Evolutionary conservation across 768 basidiomycete species (phyloP), one percentile per base, ranked within the genome.

Genomic region (Lactarius deliciosus): DNA sequence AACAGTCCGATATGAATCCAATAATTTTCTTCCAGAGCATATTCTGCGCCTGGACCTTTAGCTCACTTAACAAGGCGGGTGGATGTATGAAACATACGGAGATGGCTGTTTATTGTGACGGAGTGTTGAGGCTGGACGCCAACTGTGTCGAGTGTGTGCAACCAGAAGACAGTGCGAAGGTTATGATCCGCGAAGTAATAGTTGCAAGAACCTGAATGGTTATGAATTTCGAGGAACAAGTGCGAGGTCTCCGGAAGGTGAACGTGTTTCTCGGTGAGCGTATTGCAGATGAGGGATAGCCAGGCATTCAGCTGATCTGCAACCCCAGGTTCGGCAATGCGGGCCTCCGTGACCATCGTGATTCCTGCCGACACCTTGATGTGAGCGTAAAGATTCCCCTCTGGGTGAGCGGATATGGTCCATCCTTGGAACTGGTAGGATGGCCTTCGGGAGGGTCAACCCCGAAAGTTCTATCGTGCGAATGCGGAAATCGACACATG

Each of bases 1-100:
- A 68, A 68, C 62, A 68, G 55, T 16, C 56, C 66, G 5, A 68
- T 58, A 11, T 68, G 66, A 8, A 15, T 54, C 66, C 63, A 68
- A 28, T 68, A 68, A 25, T 68, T 68, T 28, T 68, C 66, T 18
- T 68, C 58, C 34, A 68, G 20, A 18, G 43, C 9, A 36, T 57
- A 32, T 36, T 34, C 56, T 57, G 7, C 1, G n/a, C 11, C 5
- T 18, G 9, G n/a, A 57, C 34, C 2, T 15, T 57, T n/a, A 32
- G 56, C 3, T 20, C 2, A 10, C n/a, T n/a, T 13, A 3, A 7
- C 8, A 10, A 34, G 16, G n/a, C 5, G 7, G 18, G 2, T 34
- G 30, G n/a, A 30, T 5, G 10, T 22, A 32, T 16, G 30, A 32
- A 18, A 57, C 56, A 32, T 36, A 57, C 32, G 56, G 30, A 57